These are phyloP conservation scores for Camellia lanceoleosa DNA, from an alignment of 148 eudicot species.

Conservation along the genomic window DNA sequence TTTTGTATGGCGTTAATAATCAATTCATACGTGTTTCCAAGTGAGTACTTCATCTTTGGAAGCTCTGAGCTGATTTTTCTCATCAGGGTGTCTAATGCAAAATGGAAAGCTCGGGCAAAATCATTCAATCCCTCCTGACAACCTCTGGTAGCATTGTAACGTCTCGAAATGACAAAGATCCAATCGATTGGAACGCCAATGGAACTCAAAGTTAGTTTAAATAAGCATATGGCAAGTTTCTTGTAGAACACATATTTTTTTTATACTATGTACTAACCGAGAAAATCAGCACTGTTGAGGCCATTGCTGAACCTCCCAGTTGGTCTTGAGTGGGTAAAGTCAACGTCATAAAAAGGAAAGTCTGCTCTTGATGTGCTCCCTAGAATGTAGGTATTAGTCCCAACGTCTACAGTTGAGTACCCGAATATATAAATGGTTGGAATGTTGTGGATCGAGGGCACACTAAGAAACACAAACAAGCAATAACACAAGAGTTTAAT, in stretches of 20 bases:
- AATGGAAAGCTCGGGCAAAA: conserved; percentile 25
- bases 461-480: no score
- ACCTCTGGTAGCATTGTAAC: conserved; percentile 21
- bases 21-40: conserved; percentile 36
- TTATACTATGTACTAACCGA: conserved; percentile 23
- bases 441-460: no score
- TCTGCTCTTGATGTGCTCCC: conserved; percentile 23
- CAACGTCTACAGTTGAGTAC: conserved; percentile 41
- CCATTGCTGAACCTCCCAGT: conserved; percentile 53
- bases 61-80: conserved; percentile 26
- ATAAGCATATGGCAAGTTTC: no score
- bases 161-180: no score
- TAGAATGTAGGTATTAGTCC: conserved; percentile 26
- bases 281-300: conserved; percentile 35
- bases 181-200: conserved; percentile 35
- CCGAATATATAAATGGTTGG: conserved; percentile 37
- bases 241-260: no score
- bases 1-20: conserved; percentile 30
- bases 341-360: conserved; percentile 30
- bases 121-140: conserved; percentile 33
- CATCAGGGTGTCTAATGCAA: conserved; percentile 24
- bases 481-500: no score
- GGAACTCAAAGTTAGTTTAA: not conserved
- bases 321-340: conserved; percentile 23
- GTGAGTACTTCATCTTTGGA: conserved; percentile 35